Evolutionary conservation across 805 yeast genomes (phyloP), one percentile per base, ranked within the genome.

Genomic region (Priceomyces castillae): DNA sequence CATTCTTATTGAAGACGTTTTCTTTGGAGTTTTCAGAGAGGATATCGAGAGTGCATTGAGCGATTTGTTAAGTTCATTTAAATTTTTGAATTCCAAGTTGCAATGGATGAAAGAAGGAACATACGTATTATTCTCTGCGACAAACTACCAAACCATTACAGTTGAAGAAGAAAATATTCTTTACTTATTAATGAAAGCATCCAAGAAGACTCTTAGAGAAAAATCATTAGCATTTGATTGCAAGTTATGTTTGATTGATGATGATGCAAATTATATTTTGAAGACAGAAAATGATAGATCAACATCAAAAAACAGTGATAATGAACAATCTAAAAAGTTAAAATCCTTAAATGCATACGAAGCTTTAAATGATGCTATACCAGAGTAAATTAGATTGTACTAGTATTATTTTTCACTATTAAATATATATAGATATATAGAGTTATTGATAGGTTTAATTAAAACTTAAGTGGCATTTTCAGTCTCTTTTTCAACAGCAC

Each of bases 191-290:
- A 62, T 65, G 54, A 67, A 69, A 36, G 35, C 55, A 2, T 58
- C 78, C 43, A 57, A 59, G 43, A 52, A 47, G 6, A 48, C 49
- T 15, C 53, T 79, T 31, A 58, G 66, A 26, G 66, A 63, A 3
- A 59, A 65, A 34, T 74, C 69, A 30, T 49, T 80, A 23, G 84
- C 83, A 3, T 74, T 74, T 53, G 71, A 69, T 38, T 76, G 82
- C 51, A 62, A 66, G 34, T 55, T 76, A 47, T 73, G 78, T 42
- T 62, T 67, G 48, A 55, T 75, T 25, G 76, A 78, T 40, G 46
- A 46, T 10, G 56, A 51, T 22, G 54, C 52, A 4, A 41, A 50
- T 7, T 52, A 46, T 25, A 47, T 57, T 16, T 46, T 57, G 38
- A 54, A 51, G 37, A 47, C 46, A 4, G 61, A 55, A 12, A 47